Evolutionary conservation across 116 monocot genomes (phyloP).

Genomic region (Papilionanthe hybrid): DNA sequence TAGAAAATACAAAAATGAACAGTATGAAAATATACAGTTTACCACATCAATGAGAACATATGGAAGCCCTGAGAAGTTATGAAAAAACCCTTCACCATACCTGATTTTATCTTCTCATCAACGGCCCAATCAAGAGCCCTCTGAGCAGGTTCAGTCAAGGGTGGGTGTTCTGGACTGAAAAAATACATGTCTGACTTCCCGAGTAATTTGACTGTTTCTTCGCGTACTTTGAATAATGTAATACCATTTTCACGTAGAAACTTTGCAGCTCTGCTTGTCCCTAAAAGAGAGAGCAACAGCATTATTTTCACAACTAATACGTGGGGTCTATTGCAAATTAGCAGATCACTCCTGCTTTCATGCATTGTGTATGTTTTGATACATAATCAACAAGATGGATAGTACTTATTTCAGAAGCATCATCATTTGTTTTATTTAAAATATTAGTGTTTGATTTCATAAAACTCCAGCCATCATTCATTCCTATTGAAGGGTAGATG

Average conservation of each 20-base stretch:
- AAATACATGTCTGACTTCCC: constrained; percentile 82
- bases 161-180: constrained; percentile 68
- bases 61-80: background rate
- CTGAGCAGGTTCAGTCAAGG: constrained; percentile 83
- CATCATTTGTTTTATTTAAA: background rate
- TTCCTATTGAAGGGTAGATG: background rate
- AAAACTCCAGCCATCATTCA: background rate
- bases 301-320: background rate
- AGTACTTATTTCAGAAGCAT: background rate
- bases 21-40: background rate
- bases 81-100: constrained; percentile 16
- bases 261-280: constrained; percentile 83
- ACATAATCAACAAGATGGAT: background rate
- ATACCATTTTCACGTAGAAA: constrained; percentile 79
- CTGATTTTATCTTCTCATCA: constrained; percentile 82
- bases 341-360: background rate
- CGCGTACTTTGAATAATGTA: constrained; percentile 67
- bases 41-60: background rate
- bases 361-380: background rate
- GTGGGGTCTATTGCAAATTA: background rate
- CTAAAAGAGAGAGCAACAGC: constrained; percentile 27
- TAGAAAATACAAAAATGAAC: background rate
- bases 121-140: constrained; percentile 89
- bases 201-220: constrained; percentile 74
- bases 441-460: background rate